phyloP scores from a whole-genome alignment of 2,329 filamentous ascomycete genomes.

The Apiospora kogelbergensis region DNA sequence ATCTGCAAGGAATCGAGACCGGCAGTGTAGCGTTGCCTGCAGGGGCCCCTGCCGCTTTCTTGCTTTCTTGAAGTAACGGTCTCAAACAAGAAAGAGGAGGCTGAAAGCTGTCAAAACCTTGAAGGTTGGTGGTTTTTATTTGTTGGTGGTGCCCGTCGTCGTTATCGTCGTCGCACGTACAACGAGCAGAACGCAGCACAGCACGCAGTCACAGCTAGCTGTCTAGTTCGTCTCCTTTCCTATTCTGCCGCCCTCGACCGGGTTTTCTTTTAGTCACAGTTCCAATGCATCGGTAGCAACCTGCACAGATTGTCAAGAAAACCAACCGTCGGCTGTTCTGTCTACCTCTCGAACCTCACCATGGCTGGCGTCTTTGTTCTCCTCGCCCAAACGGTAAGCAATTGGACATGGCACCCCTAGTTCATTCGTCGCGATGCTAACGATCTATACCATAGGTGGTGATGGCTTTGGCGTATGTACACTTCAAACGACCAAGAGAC shows the following conservation, averaged over 20 bases:
- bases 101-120: conserved; percentile 9
- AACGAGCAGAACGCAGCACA: neutral
- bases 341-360: neutral
- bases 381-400: conserved; percentile 33
- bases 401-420: neutral
- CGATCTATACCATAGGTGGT: conserved; percentile 26
- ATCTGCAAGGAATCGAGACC: conserved; percentile 1
- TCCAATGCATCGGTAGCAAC: conserved; percentile 7
- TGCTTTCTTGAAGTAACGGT: neutral
- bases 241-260: conserved; percentile 3
- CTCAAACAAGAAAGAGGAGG: conserved; percentile 10
- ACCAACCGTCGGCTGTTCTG: neutral
- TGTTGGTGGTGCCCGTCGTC: neutral
- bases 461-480: conserved; percentile 35
- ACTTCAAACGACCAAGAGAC: neutral
- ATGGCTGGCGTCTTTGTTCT: conserved; percentile 35
- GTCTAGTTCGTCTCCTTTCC: neutral
- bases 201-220: neutral
- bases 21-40: neutral
- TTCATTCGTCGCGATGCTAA: neutral
- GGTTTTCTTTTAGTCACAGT: neutral
- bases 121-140: neutral
- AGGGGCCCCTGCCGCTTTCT: neutral
- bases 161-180: neutral
- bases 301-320: neutral